Percentiles rank a stretch among this genome's conserved stretches.
Conservation (phyloP, 352 stramenopile species). For the Phytopythium aichiense region DNA sequence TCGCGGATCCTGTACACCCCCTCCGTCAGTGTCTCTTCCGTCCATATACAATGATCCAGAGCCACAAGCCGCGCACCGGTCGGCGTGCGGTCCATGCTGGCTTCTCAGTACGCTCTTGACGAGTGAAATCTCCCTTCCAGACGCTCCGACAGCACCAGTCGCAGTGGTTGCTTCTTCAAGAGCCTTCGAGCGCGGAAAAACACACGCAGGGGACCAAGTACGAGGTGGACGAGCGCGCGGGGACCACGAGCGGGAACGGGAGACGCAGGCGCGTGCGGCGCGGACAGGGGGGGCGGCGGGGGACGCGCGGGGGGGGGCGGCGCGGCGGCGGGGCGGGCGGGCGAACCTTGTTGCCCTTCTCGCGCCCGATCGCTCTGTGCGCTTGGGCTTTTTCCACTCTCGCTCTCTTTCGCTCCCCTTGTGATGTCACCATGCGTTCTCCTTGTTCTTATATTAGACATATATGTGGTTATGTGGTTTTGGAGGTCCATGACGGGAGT, state of each 20-base stretch:
- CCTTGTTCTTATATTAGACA: background rate
- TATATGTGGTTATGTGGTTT: background rate
- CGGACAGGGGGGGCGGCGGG: background rate
- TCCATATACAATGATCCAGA: background rate
- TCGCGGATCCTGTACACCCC: background rate
- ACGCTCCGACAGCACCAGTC: background rate
- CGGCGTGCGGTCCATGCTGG: constrained; percentile 1
- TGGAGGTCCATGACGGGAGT: background rate
- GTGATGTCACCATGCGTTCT: background rate
- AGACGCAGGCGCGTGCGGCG: background rate
- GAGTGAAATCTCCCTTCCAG: background rate
- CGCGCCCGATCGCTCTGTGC: background rate
- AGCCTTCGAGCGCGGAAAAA: background rate
- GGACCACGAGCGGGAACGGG: background rate
- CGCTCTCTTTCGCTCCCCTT: background rate
- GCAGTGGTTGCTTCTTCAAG: background rate
- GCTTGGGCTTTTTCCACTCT: background rate
- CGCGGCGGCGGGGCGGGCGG: constrained; percentile 1
- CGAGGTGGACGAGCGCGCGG: background rate
- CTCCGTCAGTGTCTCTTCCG: background rate
- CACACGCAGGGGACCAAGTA: background rate
- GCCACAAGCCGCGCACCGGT: background rate
- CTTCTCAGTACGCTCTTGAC: background rate
- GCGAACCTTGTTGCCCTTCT: background rate
- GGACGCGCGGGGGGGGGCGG: background rate